Evolutionary conservation across 2,329 filamentous ascomycete species (phyloP).

Genomic region (Fusarium sp.): DNA sequence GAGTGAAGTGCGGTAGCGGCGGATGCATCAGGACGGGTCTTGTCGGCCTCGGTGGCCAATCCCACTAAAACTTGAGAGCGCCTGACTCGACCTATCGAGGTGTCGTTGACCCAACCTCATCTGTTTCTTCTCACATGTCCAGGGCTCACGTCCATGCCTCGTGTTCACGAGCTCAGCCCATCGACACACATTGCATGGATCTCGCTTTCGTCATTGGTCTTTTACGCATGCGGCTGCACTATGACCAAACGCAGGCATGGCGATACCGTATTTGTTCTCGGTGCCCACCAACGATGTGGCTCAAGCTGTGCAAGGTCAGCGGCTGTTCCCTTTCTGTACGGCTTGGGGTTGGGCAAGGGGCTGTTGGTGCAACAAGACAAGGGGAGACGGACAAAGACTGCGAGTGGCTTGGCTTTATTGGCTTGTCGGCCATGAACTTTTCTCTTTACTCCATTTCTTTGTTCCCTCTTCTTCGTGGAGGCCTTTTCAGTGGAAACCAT

Average conservation of each 20-base stretch:
- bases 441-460: conserved; percentile 19
- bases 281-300: conserved; percentile 13
- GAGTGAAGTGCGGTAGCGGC: conserved; percentile 28
- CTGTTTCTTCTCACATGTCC: conserved; percentile 33
- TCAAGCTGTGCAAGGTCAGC: conserved; percentile 26
- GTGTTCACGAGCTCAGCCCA: conserved; percentile 38
- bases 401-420: conserved; percentile 27
- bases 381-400: conserved; percentile 16
- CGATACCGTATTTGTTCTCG: conserved; percentile 19
- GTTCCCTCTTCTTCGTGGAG: background rate
- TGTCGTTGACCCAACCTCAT: conserved; percentile 29
- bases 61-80: conserved; percentile 36
- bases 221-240: conserved; percentile 27
- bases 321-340: conserved; percentile 21
- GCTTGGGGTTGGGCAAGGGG: conserved; percentile 26
- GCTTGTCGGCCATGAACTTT: conserved; percentile 27
- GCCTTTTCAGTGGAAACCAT: background rate
- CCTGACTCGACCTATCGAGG: conserved; percentile 40
- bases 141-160: conserved; percentile 20
- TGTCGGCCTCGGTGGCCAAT: conserved; percentile 35
- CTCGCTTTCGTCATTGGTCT: conserved; percentile 32
- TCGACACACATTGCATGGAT: conserved; percentile 33
- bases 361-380: conserved; percentile 28
- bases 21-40: conserved; percentile 40
- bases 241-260: conserved; percentile 5